Conservation (phyloP, 2,329 filamentous ascomycete genomes). For the Colletotrichum truncatum region DNA sequence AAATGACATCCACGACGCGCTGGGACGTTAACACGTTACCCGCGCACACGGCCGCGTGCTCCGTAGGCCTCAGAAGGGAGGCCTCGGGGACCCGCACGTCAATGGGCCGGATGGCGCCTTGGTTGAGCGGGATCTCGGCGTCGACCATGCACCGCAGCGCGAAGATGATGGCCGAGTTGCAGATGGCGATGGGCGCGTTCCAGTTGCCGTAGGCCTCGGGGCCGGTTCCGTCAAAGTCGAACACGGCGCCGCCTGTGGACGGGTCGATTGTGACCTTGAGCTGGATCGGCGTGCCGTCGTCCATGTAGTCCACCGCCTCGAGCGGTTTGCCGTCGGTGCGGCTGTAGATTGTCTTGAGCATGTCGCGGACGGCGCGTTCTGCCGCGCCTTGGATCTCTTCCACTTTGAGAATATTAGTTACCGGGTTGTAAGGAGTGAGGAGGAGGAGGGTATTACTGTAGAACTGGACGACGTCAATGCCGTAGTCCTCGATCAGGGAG, state of each 20-base stretch:
- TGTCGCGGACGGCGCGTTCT: slow-evolving; percentile 76
- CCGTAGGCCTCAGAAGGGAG: slow-evolving; percentile 44
- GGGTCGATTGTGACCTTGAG: slow-evolving; percentile 80
- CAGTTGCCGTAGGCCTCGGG: slow-evolving; percentile 41
- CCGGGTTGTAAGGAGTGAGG: slow-evolving; percentile 51
- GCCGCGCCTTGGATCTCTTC: slow-evolving; percentile 83
- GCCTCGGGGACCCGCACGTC: slow-evolving; percentile 76
- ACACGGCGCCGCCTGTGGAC: slow-evolving; percentile 77
- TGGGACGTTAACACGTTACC: slow-evolving; percentile 45
- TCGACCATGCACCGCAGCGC: slow-evolving; percentile 43
- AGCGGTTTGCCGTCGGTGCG: slow-evolving; percentile 77
- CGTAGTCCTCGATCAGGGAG: slow-evolving; percentile 77
- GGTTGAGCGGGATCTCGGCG: slow-evolving; percentile 44
- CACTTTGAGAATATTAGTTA: slow-evolving; percentile 71
- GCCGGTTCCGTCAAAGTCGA: slow-evolving; percentile 51
- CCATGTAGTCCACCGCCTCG: slow-evolving; percentile 83
- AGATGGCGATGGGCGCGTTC: slow-evolving; percentile 42
- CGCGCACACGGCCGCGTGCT: slow-evolving; percentile 43
- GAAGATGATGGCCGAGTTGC: slow-evolving; percentile 44
- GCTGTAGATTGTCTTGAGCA: slow-evolving; percentile 77
- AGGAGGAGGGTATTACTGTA: slow-evolving; percentile 35
- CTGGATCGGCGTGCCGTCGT: slow-evolving; percentile 82
- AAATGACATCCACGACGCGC: slow-evolving; percentile 69
- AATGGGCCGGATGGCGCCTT: slow-evolving; percentile 76
- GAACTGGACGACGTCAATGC: slow-evolving; percentile 75